These are phyloP conservation scores for Linanthus parryae DNA, from an alignment of 148 eudicot species.

Conservation along the genomic window DNA sequence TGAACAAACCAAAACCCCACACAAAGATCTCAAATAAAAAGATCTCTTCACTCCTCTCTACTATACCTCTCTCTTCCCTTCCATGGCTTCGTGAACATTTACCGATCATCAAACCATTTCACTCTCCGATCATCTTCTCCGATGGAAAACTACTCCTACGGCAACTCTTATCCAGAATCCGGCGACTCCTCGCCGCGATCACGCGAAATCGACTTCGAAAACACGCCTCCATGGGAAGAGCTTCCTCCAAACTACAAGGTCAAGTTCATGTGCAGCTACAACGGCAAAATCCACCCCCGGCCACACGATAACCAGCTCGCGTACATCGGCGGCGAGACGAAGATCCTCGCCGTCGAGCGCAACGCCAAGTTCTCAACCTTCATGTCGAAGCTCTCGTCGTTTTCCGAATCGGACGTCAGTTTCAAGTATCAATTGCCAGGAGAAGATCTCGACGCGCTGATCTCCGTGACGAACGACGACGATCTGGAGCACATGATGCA, in stretches of 20 bases:
- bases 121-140: too few species aligned
- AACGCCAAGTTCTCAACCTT: conserved; percentile 32
- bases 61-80: neutral
- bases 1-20: too few species aligned
- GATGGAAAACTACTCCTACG: conserved; percentile 64
- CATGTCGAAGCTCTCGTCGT: conserved; percentile 24
- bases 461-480: conserved; percentile 83
- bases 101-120: too few species aligned
- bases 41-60: neutral
- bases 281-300: conserved; percentile 76
- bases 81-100: neutral
- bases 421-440: conserved; percentile 91
- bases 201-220: conserved; percentile 68
- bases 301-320: conserved; percentile 67
- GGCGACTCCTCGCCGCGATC: conserved; percentile 81
- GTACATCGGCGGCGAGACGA: conserved; percentile 83
- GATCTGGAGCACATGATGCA: conserved; percentile 91
- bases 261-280: conserved; percentile 79
- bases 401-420: conserved; percentile 26
- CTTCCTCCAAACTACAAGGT: conserved; percentile 34
- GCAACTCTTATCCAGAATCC: conserved; percentile 58
- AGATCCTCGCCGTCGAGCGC: conserved; percentile 66
- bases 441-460: conserved; percentile 74
- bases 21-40: too few species aligned
- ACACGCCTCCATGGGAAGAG: conserved; percentile 53